phyloP scores from a whole-genome alignment of 768 basidiomycete species.

The Kwoniella botswanensis region DNA sequence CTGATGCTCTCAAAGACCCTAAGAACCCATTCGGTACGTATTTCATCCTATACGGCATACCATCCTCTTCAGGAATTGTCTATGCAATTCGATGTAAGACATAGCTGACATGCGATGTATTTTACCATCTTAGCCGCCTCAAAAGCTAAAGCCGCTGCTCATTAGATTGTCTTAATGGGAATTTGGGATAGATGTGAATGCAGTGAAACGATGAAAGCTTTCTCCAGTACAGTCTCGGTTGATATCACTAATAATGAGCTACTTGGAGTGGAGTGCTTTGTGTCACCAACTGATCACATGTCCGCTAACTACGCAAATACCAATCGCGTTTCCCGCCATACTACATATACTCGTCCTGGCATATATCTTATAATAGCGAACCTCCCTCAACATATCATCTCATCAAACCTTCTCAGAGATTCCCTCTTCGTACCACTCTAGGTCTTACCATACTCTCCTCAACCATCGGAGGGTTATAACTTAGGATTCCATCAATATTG shows the following conservation, averaged over 20 bases:
- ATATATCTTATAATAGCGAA: no score
- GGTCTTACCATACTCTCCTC: not conserved
- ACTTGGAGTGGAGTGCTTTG: no score
- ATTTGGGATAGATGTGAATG: constrained; percentile 19
- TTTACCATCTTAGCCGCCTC: constrained; percentile 18
- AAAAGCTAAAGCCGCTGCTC: constrained; percentile 31
- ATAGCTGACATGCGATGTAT: constrained; percentile 6
- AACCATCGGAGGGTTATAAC: not conserved
- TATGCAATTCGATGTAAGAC: not conserved
- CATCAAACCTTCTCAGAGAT: not conserved
- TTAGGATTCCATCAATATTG: not conserved
- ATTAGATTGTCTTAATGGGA: constrained; percentile 17
- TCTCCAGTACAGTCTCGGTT: not conserved
- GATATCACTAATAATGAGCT: no score
- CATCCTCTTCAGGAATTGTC: not conserved
- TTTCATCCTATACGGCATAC: not conserved
- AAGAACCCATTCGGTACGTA: constrained; percentile 56
- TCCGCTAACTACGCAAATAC: no score
- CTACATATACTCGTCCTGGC: no score
- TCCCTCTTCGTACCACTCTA: not conserved
- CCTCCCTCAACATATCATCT: not conserved
- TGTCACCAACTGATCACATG: no score
- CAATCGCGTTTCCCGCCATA: no score
- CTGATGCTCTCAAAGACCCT: constrained; percentile 51
- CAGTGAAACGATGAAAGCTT: constrained; percentile 11